Evolutionary conservation across 495 filamentous ascomycete species (phyloP).

Genomic region (Penicillium bialowiezense): DNA sequence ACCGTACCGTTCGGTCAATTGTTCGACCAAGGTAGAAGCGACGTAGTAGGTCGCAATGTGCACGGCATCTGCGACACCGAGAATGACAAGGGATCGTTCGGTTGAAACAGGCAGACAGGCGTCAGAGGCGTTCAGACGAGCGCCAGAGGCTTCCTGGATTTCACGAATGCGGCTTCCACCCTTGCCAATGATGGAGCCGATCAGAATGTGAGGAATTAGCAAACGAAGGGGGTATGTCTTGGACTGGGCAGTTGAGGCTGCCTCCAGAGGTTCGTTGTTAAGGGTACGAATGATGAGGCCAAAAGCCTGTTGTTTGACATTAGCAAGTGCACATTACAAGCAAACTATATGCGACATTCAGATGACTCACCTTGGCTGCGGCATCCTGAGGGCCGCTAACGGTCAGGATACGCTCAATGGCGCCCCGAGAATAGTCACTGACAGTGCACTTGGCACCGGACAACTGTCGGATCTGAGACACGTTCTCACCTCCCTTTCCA

Average conservation of each 20-base stretch:
- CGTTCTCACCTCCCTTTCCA: slow-evolving; percentile 97
- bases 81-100: slow-evolving; percentile 92
- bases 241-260: slow-evolving; percentile 83
- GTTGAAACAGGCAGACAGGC: slow-evolving; percentile 89
- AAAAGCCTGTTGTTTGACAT: slow-evolving; percentile 67
- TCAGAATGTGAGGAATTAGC: slow-evolving; percentile 92
- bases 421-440: slow-evolving; percentile 94
- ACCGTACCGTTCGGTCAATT: slow-evolving; percentile 92
- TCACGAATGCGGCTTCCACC: slow-evolving; percentile 92
- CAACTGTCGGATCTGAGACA: slow-evolving; percentile 85
- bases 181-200: slow-evolving; percentile 98
- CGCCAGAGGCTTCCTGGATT: slow-evolving; percentile 96
- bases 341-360: not conserved
- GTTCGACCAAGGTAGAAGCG: slow-evolving; percentile 90
- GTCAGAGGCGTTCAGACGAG: slow-evolving; percentile 94
- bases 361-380: slow-evolving; percentile 79
- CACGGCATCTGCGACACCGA: slow-evolving; percentile 88
- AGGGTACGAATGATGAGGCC: slow-evolving; percentile 96
- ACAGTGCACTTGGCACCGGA: slow-evolving; percentile 97
- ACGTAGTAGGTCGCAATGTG: slow-evolving; percentile 99
- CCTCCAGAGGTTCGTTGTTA: slow-evolving; percentile 89
- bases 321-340: slow-evolving; percentile 4
- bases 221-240: slow-evolving; percentile 97
- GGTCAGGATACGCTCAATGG: slow-evolving; percentile 93
- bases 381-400: slow-evolving; percentile 95